Evolutionary conservation across 805 yeast genomes (phyloP), one percentile per base, ranked within the genome.

Genomic region (Kockiozyma suomiensis): DNA sequence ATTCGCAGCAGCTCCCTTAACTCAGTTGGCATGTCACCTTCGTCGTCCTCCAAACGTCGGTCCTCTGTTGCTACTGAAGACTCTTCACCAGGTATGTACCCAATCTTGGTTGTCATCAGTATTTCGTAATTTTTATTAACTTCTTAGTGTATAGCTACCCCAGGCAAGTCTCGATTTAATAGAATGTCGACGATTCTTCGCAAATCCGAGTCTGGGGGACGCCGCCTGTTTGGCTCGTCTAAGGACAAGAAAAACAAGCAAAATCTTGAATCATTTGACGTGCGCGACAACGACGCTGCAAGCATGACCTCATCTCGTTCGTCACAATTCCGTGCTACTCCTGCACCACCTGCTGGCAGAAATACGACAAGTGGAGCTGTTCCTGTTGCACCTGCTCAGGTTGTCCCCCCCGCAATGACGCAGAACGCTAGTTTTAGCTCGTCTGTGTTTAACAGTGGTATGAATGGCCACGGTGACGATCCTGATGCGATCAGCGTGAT

Each of bases 171-270:
- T 8, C 41, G 57, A 23, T 60, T 60, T 35, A 46, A 59, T 23
- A 50, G 64, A 26, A 50, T 61, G 59, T 50, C 55, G 41, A 57
- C 64, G 1, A 60, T 61, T 3, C 40, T 61, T 17, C 50, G 64
- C 42, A 45, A 59, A 21, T 33, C 54, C 25, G 54, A 58, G 17
- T 23, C 42, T 30, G 53, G 59, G 23, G 61, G 70, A 7, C 62
- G 62, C 2, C 55, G 67, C 13, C 32, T 65, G 21, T 66, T 66
- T 43, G 49, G 57, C 30, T 53, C 50, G 23, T 43, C 45, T 25
- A 60, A 66, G 35, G 62, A 61, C 53, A 58, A 61, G 42, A 45
- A 40, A 25, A 37, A 40, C 23, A 30, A 54, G 13, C 42, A 46
- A 17, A 37, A 49, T 30, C 32, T 23, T 28, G 58, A 58, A 35